Evolutionary conservation across 352 stramenopile genomes (phyloP).

Genomic region (Pythium plurisporium): DNA sequence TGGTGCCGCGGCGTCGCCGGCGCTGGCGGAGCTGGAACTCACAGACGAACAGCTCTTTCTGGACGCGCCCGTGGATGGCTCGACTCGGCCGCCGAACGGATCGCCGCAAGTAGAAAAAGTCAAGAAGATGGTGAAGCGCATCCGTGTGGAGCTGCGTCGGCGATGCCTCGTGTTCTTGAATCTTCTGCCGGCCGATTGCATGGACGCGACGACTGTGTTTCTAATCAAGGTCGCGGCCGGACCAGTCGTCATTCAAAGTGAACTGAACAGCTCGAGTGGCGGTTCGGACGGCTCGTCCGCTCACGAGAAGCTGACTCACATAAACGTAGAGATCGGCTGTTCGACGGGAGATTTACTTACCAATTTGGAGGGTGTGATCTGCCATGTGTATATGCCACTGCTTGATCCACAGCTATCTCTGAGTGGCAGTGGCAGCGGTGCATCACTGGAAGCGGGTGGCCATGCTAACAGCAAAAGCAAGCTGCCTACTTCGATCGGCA

Average conservation of each 20-base stretch:
- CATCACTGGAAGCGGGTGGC: background rate
- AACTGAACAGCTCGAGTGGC: constrained; percentile 17
- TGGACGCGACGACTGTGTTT: constrained; percentile 66
- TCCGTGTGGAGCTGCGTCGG: constrained; percentile 45
- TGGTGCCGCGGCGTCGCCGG: constrained; percentile 4
- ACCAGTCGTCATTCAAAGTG: constrained; percentile 36
- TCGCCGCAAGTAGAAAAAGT: constrained; percentile 32
- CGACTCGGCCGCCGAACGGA: constrained; percentile 4
- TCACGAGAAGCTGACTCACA: constrained; percentile 47
- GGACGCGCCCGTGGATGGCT: constrained; percentile 8
- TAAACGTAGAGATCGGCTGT: constrained; percentile 83
- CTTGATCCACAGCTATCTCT: constrained; percentile 65
- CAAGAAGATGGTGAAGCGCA: constrained; percentile 42
- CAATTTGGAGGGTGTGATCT: constrained; percentile 85
- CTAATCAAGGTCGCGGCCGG: constrained; percentile 69
- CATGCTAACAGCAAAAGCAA: constrained; percentile 12
- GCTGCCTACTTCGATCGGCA: background rate
- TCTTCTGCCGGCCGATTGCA: constrained; percentile 49
- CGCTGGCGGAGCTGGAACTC: constrained; percentile 20
- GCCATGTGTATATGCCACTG: constrained; percentile 87
- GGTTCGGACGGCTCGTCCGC: background rate
- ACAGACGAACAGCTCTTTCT: constrained; percentile 76
- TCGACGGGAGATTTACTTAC: constrained; percentile 81
- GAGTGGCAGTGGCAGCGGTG: constrained; percentile 14
- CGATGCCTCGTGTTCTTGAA: constrained; percentile 72